Percentiles rank a stretch among this genome's conserved stretches.
Conservation (phyloP, 2,329 filamentous ascomycete genomes). For the Scolecobasidium constrictum region DNA sequence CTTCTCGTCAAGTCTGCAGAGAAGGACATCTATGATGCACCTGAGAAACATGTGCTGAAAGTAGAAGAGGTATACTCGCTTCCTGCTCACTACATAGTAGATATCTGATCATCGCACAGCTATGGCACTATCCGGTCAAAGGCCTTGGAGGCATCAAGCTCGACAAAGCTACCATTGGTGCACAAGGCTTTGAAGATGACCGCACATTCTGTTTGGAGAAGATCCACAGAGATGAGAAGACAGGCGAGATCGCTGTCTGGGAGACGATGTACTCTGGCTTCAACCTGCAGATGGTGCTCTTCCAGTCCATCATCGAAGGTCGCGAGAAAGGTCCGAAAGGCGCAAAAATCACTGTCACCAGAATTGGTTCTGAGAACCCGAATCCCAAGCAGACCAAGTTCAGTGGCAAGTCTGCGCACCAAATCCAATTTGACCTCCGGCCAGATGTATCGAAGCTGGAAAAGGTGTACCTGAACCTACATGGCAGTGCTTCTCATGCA, state of each 20-base stretch:
- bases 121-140: slow-evolving; percentile 39
- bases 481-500: slow-evolving; percentile 29
- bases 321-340: slow-evolving; percentile 18
- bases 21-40: too few relatives aligned
- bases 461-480: slow-evolving; percentile 30
- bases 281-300: slow-evolving; percentile 30
- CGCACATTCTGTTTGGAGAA: slow-evolving; percentile 31
- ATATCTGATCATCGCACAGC: too few relatives aligned
- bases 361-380: slow-evolving; percentile 6
- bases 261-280: slow-evolving; percentile 32
- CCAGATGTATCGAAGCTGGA: slow-evolving; percentile 26
- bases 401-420: slow-evolving; percentile 18
- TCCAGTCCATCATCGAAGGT: slow-evolving; percentile 25
- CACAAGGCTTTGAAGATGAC: slow-evolving; percentile 35
- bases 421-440: slow-evolving; percentile 24
- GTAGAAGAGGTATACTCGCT: too few relatives aligned
- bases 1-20: too few relatives aligned
- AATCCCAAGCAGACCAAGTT: too few relatives aligned
- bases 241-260: slow-evolving; percentile 12
- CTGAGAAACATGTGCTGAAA: too few relatives aligned
- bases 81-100: too few relatives aligned
- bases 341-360: slow-evolving; percentile 26
- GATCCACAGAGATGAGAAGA: slow-evolving; percentile 19
- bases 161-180: slow-evolving; percentile 29
- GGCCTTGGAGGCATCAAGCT: slow-evolving; percentile 30